phyloP scores from a whole-genome alignment of 768 basidiomycete genomes.

The Kwoniella heveanensis region DNA sequence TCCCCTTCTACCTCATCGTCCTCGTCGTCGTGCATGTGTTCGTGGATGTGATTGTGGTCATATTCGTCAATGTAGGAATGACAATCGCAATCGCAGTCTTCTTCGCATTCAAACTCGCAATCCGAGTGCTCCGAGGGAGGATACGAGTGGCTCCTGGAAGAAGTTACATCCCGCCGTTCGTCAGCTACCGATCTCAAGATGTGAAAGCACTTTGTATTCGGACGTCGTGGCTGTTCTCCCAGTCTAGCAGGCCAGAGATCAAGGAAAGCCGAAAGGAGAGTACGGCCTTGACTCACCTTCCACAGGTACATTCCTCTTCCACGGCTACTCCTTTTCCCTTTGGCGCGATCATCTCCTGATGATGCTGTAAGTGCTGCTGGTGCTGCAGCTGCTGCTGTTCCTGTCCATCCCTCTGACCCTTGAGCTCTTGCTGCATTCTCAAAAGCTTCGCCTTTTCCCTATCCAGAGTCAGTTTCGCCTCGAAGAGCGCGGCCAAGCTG shows the following conservation, averaged over 20 bases:
- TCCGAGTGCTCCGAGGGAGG: constrained; percentile 35
- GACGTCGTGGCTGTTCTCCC: too few relatives aligned
- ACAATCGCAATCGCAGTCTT: constrained; percentile 38
- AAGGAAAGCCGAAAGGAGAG: not conserved
- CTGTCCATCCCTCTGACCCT: constrained; percentile 36
- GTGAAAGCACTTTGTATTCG: too few relatives aligned
- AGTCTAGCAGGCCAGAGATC: too few relatives aligned
- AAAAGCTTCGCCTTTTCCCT: constrained; percentile 52
- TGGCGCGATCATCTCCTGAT: not conserved
- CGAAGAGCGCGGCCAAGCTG: constrained; percentile 52
- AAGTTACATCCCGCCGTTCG: too few relatives aligned
- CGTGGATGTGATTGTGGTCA: constrained; percentile 26
- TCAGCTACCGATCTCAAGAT: too few relatives aligned
- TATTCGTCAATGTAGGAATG: constrained; percentile 29
- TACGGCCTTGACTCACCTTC: constrained; percentile 30
- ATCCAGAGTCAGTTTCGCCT: constrained; percentile 51
- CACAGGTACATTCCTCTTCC: constrained; percentile 45
- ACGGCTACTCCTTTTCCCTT: constrained; percentile 26
- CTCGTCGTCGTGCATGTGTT: constrained; percentile 27
- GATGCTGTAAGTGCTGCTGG: not conserved
- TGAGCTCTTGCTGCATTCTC: constrained; percentile 51
- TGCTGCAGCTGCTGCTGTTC: constrained; percentile 3
- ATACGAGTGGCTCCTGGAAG: constrained; percentile 23
- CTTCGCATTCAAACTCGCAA: constrained; percentile 40
- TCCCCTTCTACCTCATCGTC: constrained; percentile 8